Conservation (phyloP, 116 monocot species). For the Cymodocea nodosa region DNA sequence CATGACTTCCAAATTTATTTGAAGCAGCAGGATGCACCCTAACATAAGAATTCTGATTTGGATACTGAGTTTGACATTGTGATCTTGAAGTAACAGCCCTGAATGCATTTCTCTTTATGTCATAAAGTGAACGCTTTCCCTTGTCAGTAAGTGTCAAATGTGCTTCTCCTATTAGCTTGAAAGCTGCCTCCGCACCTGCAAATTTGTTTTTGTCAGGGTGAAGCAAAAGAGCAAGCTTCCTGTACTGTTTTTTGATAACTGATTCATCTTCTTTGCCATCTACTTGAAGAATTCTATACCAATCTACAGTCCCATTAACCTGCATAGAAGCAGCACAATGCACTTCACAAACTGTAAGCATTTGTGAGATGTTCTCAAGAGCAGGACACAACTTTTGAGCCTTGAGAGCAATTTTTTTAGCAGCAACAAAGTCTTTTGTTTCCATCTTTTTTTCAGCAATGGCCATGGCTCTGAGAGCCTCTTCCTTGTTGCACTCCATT, state of each 20-base stretch:
- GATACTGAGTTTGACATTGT: conserved; percentile 15
- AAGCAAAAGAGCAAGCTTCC: conserved; percentile 73
- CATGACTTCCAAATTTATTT: conserved; percentile 8
- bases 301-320: conserved; percentile 50
- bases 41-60: conserved; percentile 10
- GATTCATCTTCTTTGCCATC: conserved; percentile 49
- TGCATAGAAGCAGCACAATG: conserved; percentile 47
- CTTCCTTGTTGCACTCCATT: conserved; percentile 98
- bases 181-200: conserved; percentile 83
- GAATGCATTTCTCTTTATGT: conserved; percentile 34
- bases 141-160: conserved; percentile 46
- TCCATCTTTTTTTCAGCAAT: conserved; percentile 74
- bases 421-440: conserved; percentile 49
- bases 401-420: conserved; percentile 44
- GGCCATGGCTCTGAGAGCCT: conserved; percentile 56
- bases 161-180: conserved; percentile 89
- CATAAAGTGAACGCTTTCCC: conserved; percentile 46
- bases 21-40: conserved; percentile 10
- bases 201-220: conserved; percentile 98
- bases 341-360: conserved; percentile 80
- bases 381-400: conserved; percentile 60
- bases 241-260: conserved; percentile 72
- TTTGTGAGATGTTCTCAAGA: conserved; percentile 60
- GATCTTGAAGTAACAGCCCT: not conserved
- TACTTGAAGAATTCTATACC: conserved; percentile 84